These are phyloP conservation scores for Erodium trifolium DNA, from an alignment of 441 rosid species.

Conservation along the genomic window DNA sequence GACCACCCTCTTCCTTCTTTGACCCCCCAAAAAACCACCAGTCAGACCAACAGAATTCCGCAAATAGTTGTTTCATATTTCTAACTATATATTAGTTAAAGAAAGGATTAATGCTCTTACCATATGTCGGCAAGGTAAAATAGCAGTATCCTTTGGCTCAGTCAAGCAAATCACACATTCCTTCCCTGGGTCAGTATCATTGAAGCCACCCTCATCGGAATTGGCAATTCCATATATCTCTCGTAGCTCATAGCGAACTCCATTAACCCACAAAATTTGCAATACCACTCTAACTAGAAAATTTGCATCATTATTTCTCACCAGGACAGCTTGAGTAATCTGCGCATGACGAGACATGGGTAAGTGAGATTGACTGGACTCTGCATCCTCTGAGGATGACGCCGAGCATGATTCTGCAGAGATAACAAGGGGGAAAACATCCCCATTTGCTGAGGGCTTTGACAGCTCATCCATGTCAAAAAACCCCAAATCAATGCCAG, in stretches of 20 bases:
- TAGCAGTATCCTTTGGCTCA: slow-evolving; percentile 78
- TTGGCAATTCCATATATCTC: slow-evolving; percentile 73
- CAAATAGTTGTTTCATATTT: no score
- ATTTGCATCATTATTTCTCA: slow-evolving; percentile 34
- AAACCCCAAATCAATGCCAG: slow-evolving; percentile 79
- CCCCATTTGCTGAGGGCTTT: slow-evolving; percentile 63
- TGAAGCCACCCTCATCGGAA: slow-evolving; percentile 45
- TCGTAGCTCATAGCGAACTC: slow-evolving; percentile 70
- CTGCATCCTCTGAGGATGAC: slow-evolving; percentile 24
- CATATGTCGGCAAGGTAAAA: slow-evolving; percentile 86
- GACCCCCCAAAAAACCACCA: no score
- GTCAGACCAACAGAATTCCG: no score
- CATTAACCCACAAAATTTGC: slow-evolving; percentile 80
- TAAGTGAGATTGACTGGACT: slow-evolving; percentile 24
- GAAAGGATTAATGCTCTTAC: slow-evolving; percentile 31
- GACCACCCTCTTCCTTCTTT: no score
- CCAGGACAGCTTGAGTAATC: slow-evolving; percentile 69
- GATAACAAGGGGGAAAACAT: slow-evolving; percentile 83
- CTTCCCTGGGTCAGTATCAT: slow-evolving; percentile 61
- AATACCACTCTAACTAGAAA: slow-evolving; percentile 56
- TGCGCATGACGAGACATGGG: slow-evolving; percentile 53
- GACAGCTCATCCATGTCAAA: slow-evolving; percentile 73
- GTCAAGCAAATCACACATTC: slow-evolving; percentile 92
- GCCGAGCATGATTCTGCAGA: slow-evolving; percentile 55
- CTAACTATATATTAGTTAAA: neutral